Conservation (phyloP, 441 rosid species). For the Kokia cookei region DNA sequence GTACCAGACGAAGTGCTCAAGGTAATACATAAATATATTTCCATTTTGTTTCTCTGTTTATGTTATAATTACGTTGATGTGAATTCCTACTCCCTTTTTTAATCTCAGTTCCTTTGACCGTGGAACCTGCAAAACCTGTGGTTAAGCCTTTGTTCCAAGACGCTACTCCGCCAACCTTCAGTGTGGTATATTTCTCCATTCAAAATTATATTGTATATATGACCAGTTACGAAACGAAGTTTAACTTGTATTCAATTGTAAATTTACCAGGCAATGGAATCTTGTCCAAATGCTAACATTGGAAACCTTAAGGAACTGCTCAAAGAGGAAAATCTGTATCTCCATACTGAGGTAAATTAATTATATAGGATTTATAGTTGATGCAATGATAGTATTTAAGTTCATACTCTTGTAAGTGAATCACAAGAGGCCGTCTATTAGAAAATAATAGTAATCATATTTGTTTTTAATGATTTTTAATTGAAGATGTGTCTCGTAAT, state of each 20-base stretch:
- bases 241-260: background rate
- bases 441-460: too few species aligned
- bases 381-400: too few species aligned
- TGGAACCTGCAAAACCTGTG: conserved; percentile 51
- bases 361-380: too few species aligned
- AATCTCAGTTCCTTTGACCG: conserved; percentile 45
- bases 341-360: conserved; percentile 63
- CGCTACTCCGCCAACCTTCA: conserved; percentile 27
- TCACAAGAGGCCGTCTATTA: too few species aligned
- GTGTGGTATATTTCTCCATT: conserved; percentile 33
- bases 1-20: conserved; percentile 41
- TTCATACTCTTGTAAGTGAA: too few species aligned
- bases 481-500: too few species aligned
- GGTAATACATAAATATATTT: conserved; percentile 23
- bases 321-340: conserved; percentile 63
- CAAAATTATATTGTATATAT: background rate
- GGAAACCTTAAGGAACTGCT: conserved; percentile 46
- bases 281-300: conserved; percentile 58
- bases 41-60: background rate
- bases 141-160: conserved; percentile 56
- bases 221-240: background rate
- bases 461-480: too few species aligned
- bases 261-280: conserved; percentile 52
- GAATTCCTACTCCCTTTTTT: background rate
- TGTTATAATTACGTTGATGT: background rate